Evolutionary conservation across 1,284 basidiomycete genomes (phyloP), one percentile per base, ranked within the genome.

Genomic region (Papiliotrema fonsecae): DNA sequence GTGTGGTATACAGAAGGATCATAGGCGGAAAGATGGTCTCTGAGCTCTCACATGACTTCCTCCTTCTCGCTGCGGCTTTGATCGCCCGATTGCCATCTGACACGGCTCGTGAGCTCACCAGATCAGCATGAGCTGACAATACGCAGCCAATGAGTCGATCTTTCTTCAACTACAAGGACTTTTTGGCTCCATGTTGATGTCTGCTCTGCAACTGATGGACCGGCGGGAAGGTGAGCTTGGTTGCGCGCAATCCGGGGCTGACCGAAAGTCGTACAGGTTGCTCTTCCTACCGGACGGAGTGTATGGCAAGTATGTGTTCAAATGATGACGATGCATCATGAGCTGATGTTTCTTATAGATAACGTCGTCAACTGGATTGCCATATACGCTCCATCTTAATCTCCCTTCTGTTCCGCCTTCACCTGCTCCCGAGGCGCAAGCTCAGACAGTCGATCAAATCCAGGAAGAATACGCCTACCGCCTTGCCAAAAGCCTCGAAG

Each of bases 161-260:
- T 52, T 72, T 1, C 49, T 66, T 0, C 66, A 66, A 47, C 59
- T 72, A 1, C 60, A 70, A 28, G 52, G 56, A 13, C 32, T 72
- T 5, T 69, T 72, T 27, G 69, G 67, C 7, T 55, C 65, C 10
- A 70, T 68, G 66, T 47, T 72, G 21, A 47, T 60, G 24, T 64
- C 66, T 2, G 67, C 69, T 5, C 50, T 72, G 9, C 66, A 70
- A 55, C 57, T 72, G 11, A 56, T 69, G 1, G 69, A 72, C 49
- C 40, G 62, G 19, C 51, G 64, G 26, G 69, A 70, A 42, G 67
- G 69, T 69, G 38, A 47, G 65, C 45, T 19, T n/a, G n/a, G 24
- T 18, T 19, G 13, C 14, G 11, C 24, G n/a, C 4, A 41, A 25
- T 9, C 14, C 19, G 16, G 27, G 37, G 39, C 54, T 56, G 40